A percentile compares a stretch with the other conserved stretches of the same genome.
These are phyloP conservation scores for Trametopsis cervina DNA, from an alignment of 768 basidiomycete species.

Conservation along the genomic window DNA sequence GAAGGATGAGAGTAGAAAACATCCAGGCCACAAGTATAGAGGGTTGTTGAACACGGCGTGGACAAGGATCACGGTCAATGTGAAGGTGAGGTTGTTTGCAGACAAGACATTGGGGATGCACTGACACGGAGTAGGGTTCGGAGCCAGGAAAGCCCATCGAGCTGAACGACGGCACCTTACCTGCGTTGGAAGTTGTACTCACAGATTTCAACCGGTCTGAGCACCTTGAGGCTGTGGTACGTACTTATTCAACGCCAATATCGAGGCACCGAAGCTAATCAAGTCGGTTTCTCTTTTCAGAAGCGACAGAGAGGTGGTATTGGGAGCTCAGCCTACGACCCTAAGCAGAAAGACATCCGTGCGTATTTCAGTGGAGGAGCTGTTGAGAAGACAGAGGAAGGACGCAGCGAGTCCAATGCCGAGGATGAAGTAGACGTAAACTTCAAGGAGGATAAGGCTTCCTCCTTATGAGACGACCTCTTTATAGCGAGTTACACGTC, in stretches of 20 bases:
- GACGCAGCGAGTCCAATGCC: slow-evolving; percentile 24
- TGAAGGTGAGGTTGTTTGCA: slow-evolving; percentile 12
- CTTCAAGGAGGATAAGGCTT: slow-evolving; percentile 6
- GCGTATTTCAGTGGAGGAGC: slow-evolving; percentile 54
- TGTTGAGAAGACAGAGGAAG: slow-evolving; percentile 14
- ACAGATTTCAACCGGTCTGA: slow-evolving; percentile 47
- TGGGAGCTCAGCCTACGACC: slow-evolving; percentile 63
- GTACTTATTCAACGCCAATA: slow-evolving; percentile 18
- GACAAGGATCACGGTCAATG: slow-evolving; percentile 47
- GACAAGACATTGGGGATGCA: background rate
- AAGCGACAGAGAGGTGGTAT: slow-evolving; percentile 73
- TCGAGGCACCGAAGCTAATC: background rate
- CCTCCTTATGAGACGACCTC: no score
- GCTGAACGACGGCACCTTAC: slow-evolving; percentile 20
- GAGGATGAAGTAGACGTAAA: slow-evolving; percentile 22
- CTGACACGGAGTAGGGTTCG: slow-evolving; percentile 20
- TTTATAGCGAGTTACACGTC: no score
- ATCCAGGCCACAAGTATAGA: slow-evolving; percentile 31
- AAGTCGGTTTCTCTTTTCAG: slow-evolving; percentile 20
- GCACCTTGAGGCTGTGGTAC: slow-evolving; percentile 51
- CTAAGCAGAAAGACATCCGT: slow-evolving; percentile 68
- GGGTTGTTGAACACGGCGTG: slow-evolving; percentile 67
- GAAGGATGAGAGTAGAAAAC: slow-evolving; percentile 29
- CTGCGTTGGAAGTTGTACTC: slow-evolving; percentile 36
- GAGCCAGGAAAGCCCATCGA: slow-evolving; percentile 18